A percentile compares a stretch with the other conserved stretches of the same genome.
phyloP scores from a whole-genome alignment of 1,284 basidiomycete species.

The Cystobasidium slooffiae region DNA sequence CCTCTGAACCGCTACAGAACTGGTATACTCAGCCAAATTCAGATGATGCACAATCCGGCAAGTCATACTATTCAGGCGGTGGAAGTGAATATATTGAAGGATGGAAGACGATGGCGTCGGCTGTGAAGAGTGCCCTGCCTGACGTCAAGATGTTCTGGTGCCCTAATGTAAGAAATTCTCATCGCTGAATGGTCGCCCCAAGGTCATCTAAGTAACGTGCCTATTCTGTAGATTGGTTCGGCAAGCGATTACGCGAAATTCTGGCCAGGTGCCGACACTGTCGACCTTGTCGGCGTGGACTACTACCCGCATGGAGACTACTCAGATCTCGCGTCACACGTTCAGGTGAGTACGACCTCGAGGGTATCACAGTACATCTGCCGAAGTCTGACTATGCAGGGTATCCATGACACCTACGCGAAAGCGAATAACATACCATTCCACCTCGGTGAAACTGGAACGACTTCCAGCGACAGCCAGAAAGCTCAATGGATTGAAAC shows the following conservation, averaged over 20 bases:
- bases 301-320: constrained; percentile 25
- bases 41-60: constrained; percentile 17
- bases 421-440: constrained; percentile 28
- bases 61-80: constrained; percentile 22
- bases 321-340: constrained; percentile 19
- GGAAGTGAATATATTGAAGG: constrained; percentile 18
- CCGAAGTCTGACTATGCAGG: neutral
- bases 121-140: constrained; percentile 18
- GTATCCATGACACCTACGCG: constrained; percentile 21
- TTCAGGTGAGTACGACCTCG: constrained; percentile 2
- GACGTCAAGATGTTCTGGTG: constrained; percentile 31
- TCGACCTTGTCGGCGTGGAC: constrained; percentile 21
- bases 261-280: constrained; percentile 24
- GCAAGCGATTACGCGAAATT: constrained; percentile 18
- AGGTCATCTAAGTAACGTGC: no score
- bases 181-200: neutral
- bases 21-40: constrained; percentile 21
- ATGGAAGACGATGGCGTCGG: constrained; percentile 24
- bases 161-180: constrained; percentile 1
- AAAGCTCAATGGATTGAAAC: constrained; percentile 18
- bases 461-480: constrained; percentile 8
- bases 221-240: constrained; percentile 1
- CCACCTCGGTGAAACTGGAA: constrained; percentile 19
- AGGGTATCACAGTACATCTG: neutral
- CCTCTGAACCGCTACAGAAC: neutral